Base-by-base conservation (phyloP, 139 green algal genomes). In the Chlamydomonas sphaeroides region DNA sequence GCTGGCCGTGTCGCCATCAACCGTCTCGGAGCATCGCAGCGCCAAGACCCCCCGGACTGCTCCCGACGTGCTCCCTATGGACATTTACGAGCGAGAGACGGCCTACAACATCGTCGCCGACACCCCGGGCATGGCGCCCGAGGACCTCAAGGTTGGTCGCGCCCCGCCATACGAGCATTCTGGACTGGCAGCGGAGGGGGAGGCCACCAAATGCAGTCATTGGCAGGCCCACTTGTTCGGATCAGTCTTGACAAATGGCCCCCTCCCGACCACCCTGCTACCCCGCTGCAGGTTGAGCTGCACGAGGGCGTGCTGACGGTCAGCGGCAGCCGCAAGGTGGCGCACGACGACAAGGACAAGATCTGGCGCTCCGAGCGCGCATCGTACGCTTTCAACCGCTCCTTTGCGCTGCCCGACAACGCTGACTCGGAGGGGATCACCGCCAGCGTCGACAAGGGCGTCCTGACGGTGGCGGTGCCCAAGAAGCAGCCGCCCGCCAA, bases 391-490 rank as follows among this genome's bases (percentile, higher is more conserved):
- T 90, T 90, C 79, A 61, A 20, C 20, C 82, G 86, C 65, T 56
- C 65, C 51, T 90, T 90, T 72, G 73, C 66, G 7, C 78, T 90
- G 63, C 86, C 86, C 20, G 86, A 90, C n/a, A 86, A 88, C 49
- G 65, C 83, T 30, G 72, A 84, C 35, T 28, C 79, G 28, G 79
- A 86, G 0, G 59, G 15, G 26, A 87, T 90, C 70, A 80, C 11
- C 23, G 86, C 86, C 23, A 53, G 35, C 42, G 70, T 90, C 65
- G 82, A 86, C 63, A 83, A 88, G 35, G 86, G 86, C 41, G 78
- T 90, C 48, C 78, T 90, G 25, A 81, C 39, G 38, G 82, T 90
- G 42, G 80, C 35, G 0, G 65, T 90, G 62, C 86, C 86, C 45
- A 90, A 90, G 82, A 53, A 57, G 28, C 28, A 65, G 25, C 76